phyloP scores from a whole-genome alignment of 2,329 filamentous ascomycete species.

The Sporothrix curviconia region DNA sequence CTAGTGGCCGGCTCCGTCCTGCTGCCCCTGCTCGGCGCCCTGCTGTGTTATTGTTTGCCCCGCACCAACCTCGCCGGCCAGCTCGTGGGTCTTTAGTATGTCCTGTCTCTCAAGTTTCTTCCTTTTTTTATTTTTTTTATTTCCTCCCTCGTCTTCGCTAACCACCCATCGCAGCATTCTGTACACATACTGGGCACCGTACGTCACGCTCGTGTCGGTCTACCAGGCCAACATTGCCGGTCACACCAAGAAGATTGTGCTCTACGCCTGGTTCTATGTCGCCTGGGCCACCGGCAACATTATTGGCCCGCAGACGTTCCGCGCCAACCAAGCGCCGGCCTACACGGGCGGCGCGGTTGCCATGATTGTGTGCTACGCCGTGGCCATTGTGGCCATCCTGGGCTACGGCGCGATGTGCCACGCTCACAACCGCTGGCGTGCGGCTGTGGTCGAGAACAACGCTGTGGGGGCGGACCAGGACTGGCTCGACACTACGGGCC shows the following conservation, averaged over 20 bases:
- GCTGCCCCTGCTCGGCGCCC: constrained; percentile 29
- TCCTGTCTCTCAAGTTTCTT: not conserved
- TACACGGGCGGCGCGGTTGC: constrained; percentile 46
- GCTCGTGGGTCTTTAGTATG: constrained; percentile 20
- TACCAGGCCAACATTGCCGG: constrained; percentile 20
- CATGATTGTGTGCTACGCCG: constrained; percentile 16
- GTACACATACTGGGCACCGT: constrained; percentile 20
- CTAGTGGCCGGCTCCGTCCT: constrained; percentile 28
- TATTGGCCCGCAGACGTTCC: constrained; percentile 47
- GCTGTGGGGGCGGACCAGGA: constrained; percentile 28
- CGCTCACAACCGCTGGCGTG: constrained; percentile 8
- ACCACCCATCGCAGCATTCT: constrained; percentile 9
- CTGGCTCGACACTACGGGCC: constrained; percentile 48
- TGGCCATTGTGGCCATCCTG: constrained; percentile 15
- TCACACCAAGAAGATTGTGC: constrained; percentile 19
- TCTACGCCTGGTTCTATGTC: constrained; percentile 23
- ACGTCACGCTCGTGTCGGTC: constrained; percentile 20
- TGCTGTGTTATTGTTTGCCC: constrained; percentile 29
- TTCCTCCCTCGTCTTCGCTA: not conserved
- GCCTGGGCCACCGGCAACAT: constrained; percentile 27
- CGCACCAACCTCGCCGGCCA: constrained; percentile 20
- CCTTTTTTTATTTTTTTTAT: too few relatives aligned
- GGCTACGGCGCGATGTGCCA: constrained; percentile 13
- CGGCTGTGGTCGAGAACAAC: not conserved
- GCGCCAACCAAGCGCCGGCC: constrained; percentile 43